Evolutionary conservation across 768 basidiomycete species (phyloP).

Genomic region (Lactarius indigo): DNA sequence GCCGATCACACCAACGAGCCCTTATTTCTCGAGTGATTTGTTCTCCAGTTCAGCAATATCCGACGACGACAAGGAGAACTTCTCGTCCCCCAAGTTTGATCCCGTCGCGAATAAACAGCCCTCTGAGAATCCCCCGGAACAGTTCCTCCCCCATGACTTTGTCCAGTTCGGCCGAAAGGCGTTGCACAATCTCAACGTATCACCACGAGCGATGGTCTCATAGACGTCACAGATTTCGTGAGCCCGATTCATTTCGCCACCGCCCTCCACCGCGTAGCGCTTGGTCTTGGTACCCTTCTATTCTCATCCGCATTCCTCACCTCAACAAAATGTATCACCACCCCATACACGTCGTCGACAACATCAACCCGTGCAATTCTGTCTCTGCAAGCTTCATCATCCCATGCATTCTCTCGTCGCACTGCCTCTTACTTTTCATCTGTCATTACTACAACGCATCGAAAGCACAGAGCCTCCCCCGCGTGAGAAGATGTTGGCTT

Average conservation of each 20-base stretch:
- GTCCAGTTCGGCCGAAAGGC: slow-evolving; percentile 74
- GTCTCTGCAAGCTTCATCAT: slow-evolving; percentile 42
- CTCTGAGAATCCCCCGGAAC: slow-evolving; percentile 65
- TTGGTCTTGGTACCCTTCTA: slow-evolving; percentile 39
- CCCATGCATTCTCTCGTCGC: slow-evolving; percentile 37
- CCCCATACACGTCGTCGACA: slow-evolving; percentile 59
- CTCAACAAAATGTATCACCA: slow-evolving; percentile 75
- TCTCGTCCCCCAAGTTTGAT: slow-evolving; percentile 57
- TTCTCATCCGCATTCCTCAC: slow-evolving; percentile 39
- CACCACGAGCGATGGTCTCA: slow-evolving; percentile 54
- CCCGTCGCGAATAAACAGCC: slow-evolving; percentile 69
- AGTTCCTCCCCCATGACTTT: slow-evolving; percentile 78
- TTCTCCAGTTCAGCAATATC: slow-evolving; percentile 60
- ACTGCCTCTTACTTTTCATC: slow-evolving; percentile 37
- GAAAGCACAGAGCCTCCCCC: slow-evolving; percentile 21
- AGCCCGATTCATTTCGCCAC: slow-evolving; percentile 12
- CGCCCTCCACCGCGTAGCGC: slow-evolving; percentile 21
- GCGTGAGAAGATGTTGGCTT: slow-evolving; percentile 25
- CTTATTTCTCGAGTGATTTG: slow-evolving; percentile 47
- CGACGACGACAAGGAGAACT: slow-evolving; percentile 81
- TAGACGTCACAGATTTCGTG: slow-evolving; percentile 36
- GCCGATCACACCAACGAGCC: slow-evolving; percentile 78
- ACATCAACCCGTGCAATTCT: slow-evolving; percentile 52
- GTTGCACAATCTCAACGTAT: slow-evolving; percentile 74
- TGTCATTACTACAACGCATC: slow-evolving; percentile 28